Conservation (phyloP, 2,329 filamentous ascomycete species). For the Tolypocladium nubicola region DNA sequence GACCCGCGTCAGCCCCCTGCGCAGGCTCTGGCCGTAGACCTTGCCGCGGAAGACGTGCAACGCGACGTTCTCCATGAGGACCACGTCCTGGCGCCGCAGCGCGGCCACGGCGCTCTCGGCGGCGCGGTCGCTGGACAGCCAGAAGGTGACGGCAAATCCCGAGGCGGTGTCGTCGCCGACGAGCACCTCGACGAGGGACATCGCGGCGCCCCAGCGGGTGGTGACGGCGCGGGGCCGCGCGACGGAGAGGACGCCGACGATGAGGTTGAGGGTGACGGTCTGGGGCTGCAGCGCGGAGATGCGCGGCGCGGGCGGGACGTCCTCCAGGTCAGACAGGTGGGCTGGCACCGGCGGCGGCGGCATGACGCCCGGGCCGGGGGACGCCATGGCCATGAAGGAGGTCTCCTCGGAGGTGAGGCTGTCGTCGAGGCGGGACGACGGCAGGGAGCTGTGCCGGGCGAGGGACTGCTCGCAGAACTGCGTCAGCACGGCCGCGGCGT, state of each 20-base stretch:
- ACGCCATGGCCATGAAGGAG: slow-evolving; percentile 9
- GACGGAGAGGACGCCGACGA: slow-evolving; percentile 70
- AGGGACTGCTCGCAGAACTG: slow-evolving; percentile 75
- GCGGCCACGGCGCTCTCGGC: slow-evolving; percentile 21
- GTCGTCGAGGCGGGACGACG: slow-evolving; percentile 47
- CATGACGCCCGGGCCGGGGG: slow-evolving; percentile 3
- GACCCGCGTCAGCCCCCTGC: slow-evolving; percentile 58
- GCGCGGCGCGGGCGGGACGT: slow-evolving; percentile 57
- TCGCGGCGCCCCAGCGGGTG: slow-evolving; percentile 50
- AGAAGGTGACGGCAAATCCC: slow-evolving; percentile 76
- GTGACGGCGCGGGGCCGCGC: slow-evolving; percentile 56
- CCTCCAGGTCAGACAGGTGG: slow-evolving; percentile 45
- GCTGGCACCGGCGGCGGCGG: slow-evolving; percentile 15
- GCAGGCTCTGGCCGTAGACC: slow-evolving; percentile 78
- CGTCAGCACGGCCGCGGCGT: slow-evolving; percentile 32
- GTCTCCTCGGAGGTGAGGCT: slow-evolving; percentile 13
- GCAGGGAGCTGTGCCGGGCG: slow-evolving; percentile 53
- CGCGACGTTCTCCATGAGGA: slow-evolving; percentile 71
- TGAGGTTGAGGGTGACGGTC: slow-evolving; percentile 70
- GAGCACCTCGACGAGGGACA: slow-evolving; percentile 64
- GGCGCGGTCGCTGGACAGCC: slow-evolving; percentile 45
- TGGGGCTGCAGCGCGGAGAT: slow-evolving; percentile 62
- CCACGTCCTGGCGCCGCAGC: slow-evolving; percentile 61
- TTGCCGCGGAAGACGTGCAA: slow-evolving; percentile 63
- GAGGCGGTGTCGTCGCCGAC: slow-evolving; percentile 79